A percentile compares a stretch with the other conserved stretches of the same genome.
Conservation (phyloP, 306 rosid genomes). For the Fagus sylvatica region DNA sequence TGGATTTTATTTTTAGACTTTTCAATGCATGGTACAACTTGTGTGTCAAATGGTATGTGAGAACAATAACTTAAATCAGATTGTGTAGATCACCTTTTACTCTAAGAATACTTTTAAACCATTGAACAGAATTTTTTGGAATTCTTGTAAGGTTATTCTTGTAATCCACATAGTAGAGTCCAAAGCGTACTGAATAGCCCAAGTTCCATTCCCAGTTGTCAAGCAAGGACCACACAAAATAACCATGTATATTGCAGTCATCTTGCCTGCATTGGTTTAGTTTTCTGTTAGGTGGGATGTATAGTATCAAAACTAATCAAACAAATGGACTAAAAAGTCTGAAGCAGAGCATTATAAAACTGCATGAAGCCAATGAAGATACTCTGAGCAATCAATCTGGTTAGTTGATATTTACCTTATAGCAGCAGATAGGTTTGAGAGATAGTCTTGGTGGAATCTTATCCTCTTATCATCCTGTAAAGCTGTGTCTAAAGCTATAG, state of each 20-base stretch:
- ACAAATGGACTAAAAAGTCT: neutral
- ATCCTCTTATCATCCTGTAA: slow-evolving; percentile 79
- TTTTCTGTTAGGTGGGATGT: slow-evolving; percentile 16
- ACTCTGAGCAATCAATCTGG: neutral
- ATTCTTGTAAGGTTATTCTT: slow-evolving; percentile 82
- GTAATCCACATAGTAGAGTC: slow-evolving; percentile 85
- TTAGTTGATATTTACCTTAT: slow-evolving; percentile 51
- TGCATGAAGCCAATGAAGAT: neutral
- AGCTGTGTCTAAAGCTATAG: slow-evolving; percentile 47
- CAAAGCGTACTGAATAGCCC: slow-evolving; percentile 87
- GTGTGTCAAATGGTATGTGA: neutral
- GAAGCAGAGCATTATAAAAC: neutral
- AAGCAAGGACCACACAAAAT: slow-evolving; percentile 92
- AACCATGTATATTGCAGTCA: slow-evolving; percentile 71
- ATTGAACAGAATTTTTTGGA: slow-evolving; percentile 75
- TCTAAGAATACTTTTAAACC: slow-evolving; percentile 74
- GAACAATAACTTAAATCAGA: slow-evolving; percentile 29
- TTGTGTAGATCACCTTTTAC: slow-evolving; percentile 22
- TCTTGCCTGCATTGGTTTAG: slow-evolving; percentile 58
- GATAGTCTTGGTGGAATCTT: slow-evolving; percentile 75
- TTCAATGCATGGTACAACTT: slow-evolving; percentile 25
- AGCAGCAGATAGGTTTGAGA: slow-evolving; percentile 86
- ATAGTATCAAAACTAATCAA: neutral
- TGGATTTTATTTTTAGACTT: slow-evolving; percentile 4
- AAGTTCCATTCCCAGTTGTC: slow-evolving; percentile 98